phyloP scores from a whole-genome alignment of 176 grass and related monocot species.

The Carex myosuroides region DNA sequence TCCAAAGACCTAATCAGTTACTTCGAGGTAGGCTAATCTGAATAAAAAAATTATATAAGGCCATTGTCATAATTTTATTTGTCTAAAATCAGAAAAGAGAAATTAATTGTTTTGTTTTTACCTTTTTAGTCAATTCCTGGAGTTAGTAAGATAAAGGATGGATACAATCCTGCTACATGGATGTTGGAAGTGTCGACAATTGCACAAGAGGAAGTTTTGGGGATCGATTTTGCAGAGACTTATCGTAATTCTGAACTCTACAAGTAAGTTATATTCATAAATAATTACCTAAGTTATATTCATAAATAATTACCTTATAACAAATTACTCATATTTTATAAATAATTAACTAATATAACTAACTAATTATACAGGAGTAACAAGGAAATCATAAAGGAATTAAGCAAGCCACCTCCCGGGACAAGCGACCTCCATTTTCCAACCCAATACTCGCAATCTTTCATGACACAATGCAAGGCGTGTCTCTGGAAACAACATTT shows the following conservation, averaged over 20 bases:
- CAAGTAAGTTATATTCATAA: slow-evolving; percentile 24
- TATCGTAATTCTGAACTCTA: slow-evolving; percentile 51
- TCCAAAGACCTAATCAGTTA: slow-evolving; percentile 42
- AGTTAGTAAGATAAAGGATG: slow-evolving; percentile 43
- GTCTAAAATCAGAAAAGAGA: background rate
- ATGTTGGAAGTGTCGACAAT: slow-evolving; percentile 54
- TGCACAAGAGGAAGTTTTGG: slow-evolving; percentile 41
- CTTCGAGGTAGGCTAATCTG: slow-evolving; percentile 35
- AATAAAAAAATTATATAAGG: background rate
- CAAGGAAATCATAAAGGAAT: slow-evolving; percentile 31
- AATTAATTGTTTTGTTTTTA: background rate
- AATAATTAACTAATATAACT: background rate
- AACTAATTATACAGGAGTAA: slow-evolving; percentile 36
- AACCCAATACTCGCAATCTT: slow-evolving; percentile 39
- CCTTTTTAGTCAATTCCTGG: slow-evolving; percentile 28
- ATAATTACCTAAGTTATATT: background rate
- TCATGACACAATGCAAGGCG: slow-evolving; percentile 38
- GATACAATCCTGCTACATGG: slow-evolving; percentile 58
- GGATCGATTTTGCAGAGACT: slow-evolving; percentile 29
- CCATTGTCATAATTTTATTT: background rate
- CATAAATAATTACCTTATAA: background rate
- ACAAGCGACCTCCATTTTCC: slow-evolving; percentile 44
- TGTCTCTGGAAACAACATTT: slow-evolving; percentile 50
- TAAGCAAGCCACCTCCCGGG: slow-evolving; percentile 31
- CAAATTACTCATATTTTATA: background rate